A percentile compares a stretch with the other conserved stretches of the same genome.
Evolutionary conservation across 345 rosid genomes (phyloP).

Genomic region (Schrenkiella parvula): DNA sequence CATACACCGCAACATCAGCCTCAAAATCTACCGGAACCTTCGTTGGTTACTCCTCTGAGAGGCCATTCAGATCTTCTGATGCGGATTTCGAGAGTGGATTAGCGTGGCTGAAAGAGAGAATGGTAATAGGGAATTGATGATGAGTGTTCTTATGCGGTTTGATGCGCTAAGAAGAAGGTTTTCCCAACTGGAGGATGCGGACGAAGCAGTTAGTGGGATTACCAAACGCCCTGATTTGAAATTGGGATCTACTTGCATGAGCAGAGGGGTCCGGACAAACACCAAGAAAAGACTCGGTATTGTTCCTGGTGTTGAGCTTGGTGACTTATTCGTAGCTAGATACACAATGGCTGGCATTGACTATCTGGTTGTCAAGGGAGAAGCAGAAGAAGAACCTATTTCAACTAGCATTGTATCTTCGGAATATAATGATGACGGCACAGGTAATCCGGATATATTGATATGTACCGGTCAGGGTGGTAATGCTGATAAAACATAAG

Average conservation of each 20-base stretch:
- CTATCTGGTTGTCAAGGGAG: constrained; percentile 53
- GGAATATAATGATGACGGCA: constrained; percentile 68
- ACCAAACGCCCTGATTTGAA: constrained; percentile 47
- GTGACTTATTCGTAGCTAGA: constrained; percentile 85
- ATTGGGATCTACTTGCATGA: constrained; percentile 49
- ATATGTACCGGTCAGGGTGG: constrained; percentile 89
- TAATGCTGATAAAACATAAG: constrained; percentile 47
- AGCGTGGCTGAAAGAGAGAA: constrained; percentile 37
- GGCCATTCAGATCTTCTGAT: constrained; percentile 44
- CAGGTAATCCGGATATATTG: constrained; percentile 59
- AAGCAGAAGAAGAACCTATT: constrained; percentile 62
- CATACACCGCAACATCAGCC: neutral
- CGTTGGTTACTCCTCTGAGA: constrained; percentile 43
- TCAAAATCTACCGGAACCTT: neutral
- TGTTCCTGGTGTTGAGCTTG: constrained; percentile 82
- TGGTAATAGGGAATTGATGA: constrained; percentile 41
- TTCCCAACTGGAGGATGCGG: constrained; percentile 46
- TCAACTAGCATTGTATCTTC: constrained; percentile 80
- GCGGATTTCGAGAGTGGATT: constrained; percentile 28
- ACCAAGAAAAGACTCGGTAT: constrained; percentile 57
- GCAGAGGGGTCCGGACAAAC: constrained; percentile 60
- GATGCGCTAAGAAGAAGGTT: constrained; percentile 51
- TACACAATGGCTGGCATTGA: constrained; percentile 97
- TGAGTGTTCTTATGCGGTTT: constrained; percentile 40
- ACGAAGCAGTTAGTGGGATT: constrained; percentile 26